Conservation (phyloP, 768 basidiomycete species). For the Leccinum sublutescens region DNA sequence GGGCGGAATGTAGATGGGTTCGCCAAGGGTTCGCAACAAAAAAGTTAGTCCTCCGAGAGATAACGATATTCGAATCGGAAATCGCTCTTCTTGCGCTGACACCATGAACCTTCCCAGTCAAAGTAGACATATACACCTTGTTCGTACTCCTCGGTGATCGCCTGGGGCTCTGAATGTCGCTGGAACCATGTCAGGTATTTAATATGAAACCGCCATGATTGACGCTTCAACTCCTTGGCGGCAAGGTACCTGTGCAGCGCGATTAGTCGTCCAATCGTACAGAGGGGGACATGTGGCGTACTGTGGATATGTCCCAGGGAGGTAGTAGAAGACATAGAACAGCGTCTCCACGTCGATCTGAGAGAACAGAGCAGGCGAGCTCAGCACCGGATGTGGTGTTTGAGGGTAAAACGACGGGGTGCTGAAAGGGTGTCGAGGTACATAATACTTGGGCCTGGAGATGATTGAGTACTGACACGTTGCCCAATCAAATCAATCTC, state of each 20-base stretch:
- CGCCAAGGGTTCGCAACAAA: background rate
- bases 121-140: conserved; percentile 99
- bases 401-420: conserved; percentile 97
- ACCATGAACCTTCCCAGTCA: conserved; percentile 99
- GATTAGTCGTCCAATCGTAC: conserved; percentile 1
- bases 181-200: conserved; percentile 99
- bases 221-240: conserved; percentile 94
- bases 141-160: conserved; percentile 99
- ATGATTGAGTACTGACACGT: conserved; percentile 9
- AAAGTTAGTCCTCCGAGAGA: conserved; percentile 70
- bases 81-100: conserved; percentile 95
- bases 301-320: conserved; percentile 98
- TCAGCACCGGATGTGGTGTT: conserved; percentile 74
- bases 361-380: conserved; percentile 79
- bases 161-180: conserved; percentile 94
- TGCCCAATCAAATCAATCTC: conserved; percentile 35
- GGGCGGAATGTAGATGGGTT: conserved; percentile 3
- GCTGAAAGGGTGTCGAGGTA: conserved; percentile 86
- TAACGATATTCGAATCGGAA: conserved; percentile 97
- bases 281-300: conserved; percentile 30
- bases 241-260: conserved; percentile 71
- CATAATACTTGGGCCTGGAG: conserved; percentile 93
- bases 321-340: conserved; percentile 98
- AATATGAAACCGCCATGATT: conserved; percentile 99
- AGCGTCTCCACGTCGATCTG: conserved; percentile 96